These are phyloP conservation scores for Malassezia brasiliensis DNA, from an alignment of 1,284 basidiomycete species.

Conservation along the genomic window DNA sequence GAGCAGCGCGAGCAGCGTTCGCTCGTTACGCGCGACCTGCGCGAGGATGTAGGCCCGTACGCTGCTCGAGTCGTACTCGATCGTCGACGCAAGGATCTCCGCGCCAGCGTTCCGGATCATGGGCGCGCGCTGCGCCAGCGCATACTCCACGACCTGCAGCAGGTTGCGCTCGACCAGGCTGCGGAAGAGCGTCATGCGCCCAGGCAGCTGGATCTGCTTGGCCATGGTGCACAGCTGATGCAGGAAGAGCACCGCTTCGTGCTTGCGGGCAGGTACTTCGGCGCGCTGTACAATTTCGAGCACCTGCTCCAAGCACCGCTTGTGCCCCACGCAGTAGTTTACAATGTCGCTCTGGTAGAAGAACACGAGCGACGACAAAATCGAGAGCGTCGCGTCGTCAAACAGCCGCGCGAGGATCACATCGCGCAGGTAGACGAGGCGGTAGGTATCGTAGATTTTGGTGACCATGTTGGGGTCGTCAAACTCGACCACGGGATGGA, in stretches of 20 bases:
- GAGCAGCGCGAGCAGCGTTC: slow-evolving; percentile 30
- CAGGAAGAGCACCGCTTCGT: slow-evolving; percentile 57
- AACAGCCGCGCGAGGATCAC: slow-evolving; percentile 87
- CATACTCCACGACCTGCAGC: slow-evolving; percentile 76
- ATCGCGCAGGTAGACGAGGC: slow-evolving; percentile 91
- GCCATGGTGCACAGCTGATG: slow-evolving; percentile 91
- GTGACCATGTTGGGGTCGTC: slow-evolving; percentile 36
- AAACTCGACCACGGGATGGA: slow-evolving; percentile 50
- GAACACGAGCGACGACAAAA: slow-evolving; percentile 91
- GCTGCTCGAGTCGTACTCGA: slow-evolving; percentile 83
- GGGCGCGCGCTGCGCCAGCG: slow-evolving; percentile 52
- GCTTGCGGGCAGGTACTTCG: slow-evolving; percentile 18
- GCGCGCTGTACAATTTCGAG: slow-evolving; percentile 53
- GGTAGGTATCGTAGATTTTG: slow-evolving; percentile 88
- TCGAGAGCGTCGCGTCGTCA: slow-evolving; percentile 93
- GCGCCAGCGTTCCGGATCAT: slow-evolving; percentile 68
- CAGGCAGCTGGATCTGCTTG: slow-evolving; percentile 84
- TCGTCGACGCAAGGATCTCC: slow-evolving; percentile 72
- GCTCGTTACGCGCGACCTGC: background rate
- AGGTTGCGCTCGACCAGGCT: slow-evolving; percentile 78
- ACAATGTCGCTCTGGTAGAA: slow-evolving; percentile 99
- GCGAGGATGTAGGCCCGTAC: slow-evolving; percentile 68
- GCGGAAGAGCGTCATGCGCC: slow-evolving; percentile 78
- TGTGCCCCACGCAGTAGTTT: slow-evolving; percentile 71
- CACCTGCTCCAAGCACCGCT: slow-evolving; percentile 64